phyloP scores from a whole-genome alignment of 129 eudicot species.

The Solidago caesia region DNA sequence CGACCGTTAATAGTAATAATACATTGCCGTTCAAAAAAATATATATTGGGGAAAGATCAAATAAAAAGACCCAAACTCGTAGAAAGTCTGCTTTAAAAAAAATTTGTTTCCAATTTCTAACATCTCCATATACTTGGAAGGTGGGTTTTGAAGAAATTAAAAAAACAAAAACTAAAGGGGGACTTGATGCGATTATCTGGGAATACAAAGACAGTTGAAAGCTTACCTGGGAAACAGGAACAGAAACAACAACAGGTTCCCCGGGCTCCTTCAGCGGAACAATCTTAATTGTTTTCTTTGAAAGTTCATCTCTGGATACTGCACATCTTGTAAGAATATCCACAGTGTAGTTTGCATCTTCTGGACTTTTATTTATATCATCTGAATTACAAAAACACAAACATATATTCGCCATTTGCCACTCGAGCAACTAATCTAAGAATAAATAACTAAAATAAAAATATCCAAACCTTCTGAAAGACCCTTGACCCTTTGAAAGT shows the following conservation, averaged over 20 bases:
- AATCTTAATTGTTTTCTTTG: conserved; percentile 60
- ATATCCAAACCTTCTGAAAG: conserved; percentile 67
- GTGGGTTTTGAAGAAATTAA: too few species aligned
- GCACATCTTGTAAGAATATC: conserved; percentile 86
- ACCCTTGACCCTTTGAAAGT: conserved; percentile 74
- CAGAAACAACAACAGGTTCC: conserved; percentile 85
- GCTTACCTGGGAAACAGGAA: conserved; percentile 83
- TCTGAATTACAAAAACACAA: conserved; percentile 42
- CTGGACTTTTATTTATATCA: conserved; percentile 80
- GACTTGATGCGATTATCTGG: background rate
- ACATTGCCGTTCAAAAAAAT: too few species aligned
- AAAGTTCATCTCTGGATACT: conserved; percentile 62
- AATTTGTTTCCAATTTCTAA: too few species aligned
- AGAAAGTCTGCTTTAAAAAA: too few species aligned
- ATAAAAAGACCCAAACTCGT: too few species aligned
- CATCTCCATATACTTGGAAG: too few species aligned
- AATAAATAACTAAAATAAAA: background rate
- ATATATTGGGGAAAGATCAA: too few species aligned
- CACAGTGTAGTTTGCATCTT: conserved; percentile 79
- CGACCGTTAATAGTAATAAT: too few species aligned
- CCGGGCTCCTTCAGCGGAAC: conserved; percentile 76
- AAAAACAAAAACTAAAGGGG: too few species aligned
- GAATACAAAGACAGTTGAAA: conserved; percentile 1
- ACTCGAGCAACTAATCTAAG: background rate
- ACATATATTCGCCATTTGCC: background rate